Conservation (phyloP, 2,329 filamentous ascomycete species). For the Scytalidium lignicola region DNA sequence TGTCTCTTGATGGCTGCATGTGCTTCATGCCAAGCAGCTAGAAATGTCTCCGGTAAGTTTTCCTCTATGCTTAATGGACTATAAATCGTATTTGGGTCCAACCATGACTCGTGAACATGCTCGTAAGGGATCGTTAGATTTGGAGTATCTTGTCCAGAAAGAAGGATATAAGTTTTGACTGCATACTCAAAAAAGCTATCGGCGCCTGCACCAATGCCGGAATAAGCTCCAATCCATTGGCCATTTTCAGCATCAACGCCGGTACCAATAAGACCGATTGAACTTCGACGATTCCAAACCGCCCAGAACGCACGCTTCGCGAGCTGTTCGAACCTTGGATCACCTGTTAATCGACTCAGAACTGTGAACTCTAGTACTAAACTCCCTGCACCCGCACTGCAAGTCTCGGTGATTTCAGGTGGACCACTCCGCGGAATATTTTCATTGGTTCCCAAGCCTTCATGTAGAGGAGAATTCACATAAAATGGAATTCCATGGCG, state of each 20-base stretch:
- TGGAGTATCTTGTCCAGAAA: slow-evolving; percentile 67
- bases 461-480: slow-evolving; percentile 73
- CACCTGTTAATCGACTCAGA: slow-evolving; percentile 80
- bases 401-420: slow-evolving; percentile 88
- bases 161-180: slow-evolving; percentile 84
- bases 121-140: slow-evolving; percentile 35
- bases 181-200: slow-evolving; percentile 99
- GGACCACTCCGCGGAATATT: slow-evolving; percentile 20
- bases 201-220: slow-evolving; percentile 93
- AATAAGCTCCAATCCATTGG: slow-evolving; percentile 79
- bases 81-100: slow-evolving; percentile 61
- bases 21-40: slow-evolving; percentile 78
- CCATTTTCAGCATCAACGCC: slow-evolving; percentile 91
- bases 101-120: slow-evolving; percentile 34
- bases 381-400: slow-evolving; percentile 93
- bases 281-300: slow-evolving; percentile 84
- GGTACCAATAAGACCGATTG: slow-evolving; percentile 81
- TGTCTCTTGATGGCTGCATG: slow-evolving; percentile 86
- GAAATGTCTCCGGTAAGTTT: slow-evolving; percentile 71
- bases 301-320: slow-evolving; percentile 95
- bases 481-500: slow-evolving; percentile 91
- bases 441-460: slow-evolving; percentile 42
- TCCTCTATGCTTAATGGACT: slow-evolving; percentile 55
- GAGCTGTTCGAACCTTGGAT: slow-evolving; percentile 79
- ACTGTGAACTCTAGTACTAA: slow-evolving; percentile 90